phyloP scores from a whole-genome alignment of 306 rosid species.

The Glycine soja region DNA sequence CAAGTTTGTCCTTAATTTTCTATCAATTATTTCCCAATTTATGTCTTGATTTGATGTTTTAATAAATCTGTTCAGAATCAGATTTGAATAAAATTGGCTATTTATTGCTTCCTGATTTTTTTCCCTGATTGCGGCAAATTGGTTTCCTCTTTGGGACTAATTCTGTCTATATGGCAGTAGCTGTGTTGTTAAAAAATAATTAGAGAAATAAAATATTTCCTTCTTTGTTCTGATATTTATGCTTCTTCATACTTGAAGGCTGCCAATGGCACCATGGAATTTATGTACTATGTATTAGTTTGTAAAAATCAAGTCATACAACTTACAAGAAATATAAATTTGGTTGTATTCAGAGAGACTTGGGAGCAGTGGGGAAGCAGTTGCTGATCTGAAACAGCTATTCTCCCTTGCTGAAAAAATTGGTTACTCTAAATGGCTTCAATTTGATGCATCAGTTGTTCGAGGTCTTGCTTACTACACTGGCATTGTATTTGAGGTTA shows the following conservation, averaged over 20 bases:
- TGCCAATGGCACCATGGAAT: slow-evolving; percentile 32
- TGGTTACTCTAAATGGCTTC: slow-evolving; percentile 95
- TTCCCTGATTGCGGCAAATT: neutral
- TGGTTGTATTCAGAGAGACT: slow-evolving; percentile 69
- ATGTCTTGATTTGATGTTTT: neutral
- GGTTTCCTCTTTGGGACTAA: neutral
- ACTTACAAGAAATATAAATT: slow-evolving; percentile 41
- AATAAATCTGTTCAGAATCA: neutral
- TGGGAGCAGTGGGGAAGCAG: slow-evolving; percentile 79
- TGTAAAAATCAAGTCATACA: slow-evolving; percentile 27
- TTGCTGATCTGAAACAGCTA: slow-evolving; percentile 83
- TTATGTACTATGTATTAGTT: slow-evolving; percentile 13
- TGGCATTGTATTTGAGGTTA: slow-evolving; percentile 94
- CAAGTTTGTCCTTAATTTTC: slow-evolving; percentile 5
- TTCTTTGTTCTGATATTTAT: neutral
- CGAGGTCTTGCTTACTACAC: slow-evolving; percentile 99
- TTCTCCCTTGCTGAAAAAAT: slow-evolving; percentile 90
- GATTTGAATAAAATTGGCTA: neutral
- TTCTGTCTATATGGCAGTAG: neutral
- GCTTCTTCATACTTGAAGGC: slow-evolving; percentile 29
- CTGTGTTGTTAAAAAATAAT: neutral
- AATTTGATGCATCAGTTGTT: slow-evolving; percentile 92
- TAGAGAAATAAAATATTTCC: neutral
- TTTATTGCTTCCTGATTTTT: neutral
- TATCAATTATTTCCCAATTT: neutral